phyloP scores from a whole-genome alignment of 345 rosid species.

The Dipteronia sinensis region DNA sequence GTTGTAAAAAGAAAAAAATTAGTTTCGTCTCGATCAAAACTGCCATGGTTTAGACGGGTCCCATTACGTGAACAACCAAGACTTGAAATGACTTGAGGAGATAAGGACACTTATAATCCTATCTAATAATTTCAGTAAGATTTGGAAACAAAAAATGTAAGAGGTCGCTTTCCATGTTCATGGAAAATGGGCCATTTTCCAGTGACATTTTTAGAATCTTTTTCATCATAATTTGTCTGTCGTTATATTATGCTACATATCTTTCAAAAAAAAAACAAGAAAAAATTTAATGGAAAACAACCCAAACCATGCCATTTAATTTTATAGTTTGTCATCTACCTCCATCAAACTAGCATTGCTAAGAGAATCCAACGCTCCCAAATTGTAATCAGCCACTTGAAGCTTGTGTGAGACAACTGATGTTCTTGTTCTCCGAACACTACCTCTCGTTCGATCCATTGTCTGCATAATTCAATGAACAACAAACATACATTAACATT shows the following conservation, averaged over 20 bases:
- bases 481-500: background rate
- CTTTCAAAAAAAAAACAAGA: background rate
- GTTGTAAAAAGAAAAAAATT: no score
- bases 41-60: background rate
- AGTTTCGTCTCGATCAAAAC: background rate
- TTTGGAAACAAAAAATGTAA: background rate
- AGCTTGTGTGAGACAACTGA: conserved; percentile 41
- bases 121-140: background rate
- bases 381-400: conserved; percentile 38
- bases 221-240: no score
- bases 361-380: conserved; percentile 37
- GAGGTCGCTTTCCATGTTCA: background rate
- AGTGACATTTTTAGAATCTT: background rate
- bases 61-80: background rate
- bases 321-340: conserved; percentile 34
- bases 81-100: background rate
- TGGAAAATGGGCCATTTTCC: background rate
- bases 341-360: conserved; percentile 43
- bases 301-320: background rate
- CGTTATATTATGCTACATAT: background rate
- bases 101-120: background rate
- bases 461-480: conserved; percentile 35
- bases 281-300: conserved; percentile 13
- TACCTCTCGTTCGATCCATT: conserved; percentile 40
- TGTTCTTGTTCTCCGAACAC: conserved; percentile 40